Base-by-base conservation (phyloP, 108 stramenopile species). In the Cyclotella choctawhatcheeana region DNA sequence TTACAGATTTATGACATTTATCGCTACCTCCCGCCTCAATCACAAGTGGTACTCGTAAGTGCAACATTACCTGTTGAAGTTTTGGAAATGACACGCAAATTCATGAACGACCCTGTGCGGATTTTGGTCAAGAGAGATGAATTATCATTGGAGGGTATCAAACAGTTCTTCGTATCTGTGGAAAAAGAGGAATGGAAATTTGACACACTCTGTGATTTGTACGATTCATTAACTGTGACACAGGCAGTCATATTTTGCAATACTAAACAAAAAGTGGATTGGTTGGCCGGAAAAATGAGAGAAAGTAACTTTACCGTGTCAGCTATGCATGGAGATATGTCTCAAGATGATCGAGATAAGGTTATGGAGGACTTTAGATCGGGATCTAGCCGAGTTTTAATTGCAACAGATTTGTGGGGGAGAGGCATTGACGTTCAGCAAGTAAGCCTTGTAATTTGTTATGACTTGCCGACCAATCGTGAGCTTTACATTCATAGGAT, bases 211-310 rank as follows among this genome's bases (percentile, higher is more conserved):
- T 99, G 98, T 71, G 99, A 99, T 89, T 85, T 99, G 58, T 99
- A 99, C 89, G 97, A 98, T 83, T 98, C 98, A 14, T 85, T 99
- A 58, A 99, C 98, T 63, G 98, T 99, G 85, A 99, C 98, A 37
- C 98, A 99, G 79, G 99, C 99, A 63, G 98, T 99, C 83, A 99
- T 99, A 77, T 99, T 98, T 93, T 99, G 99, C 89, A 99, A 99
- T 85, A 99, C 99, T 35, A 86, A 97, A 67, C 93, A 97, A 68
- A 97, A 97, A 96, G 97, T 97, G 67, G 99, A 99, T 86, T 99
- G 98, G 99, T 86, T 99, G 40, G 93, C 95, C 74, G 97, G 97
- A 85, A 91, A 96, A 69, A 97, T 99, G 97, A 86, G 92, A 79
- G 84, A 90, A 82, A 84, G 91, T 58, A 98, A 99, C 78, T 99